Evolutionary conservation across 768 basidiomycete genomes (phyloP), one percentile per base, ranked within the genome.

Genomic region (Kwoniella pini): DNA sequence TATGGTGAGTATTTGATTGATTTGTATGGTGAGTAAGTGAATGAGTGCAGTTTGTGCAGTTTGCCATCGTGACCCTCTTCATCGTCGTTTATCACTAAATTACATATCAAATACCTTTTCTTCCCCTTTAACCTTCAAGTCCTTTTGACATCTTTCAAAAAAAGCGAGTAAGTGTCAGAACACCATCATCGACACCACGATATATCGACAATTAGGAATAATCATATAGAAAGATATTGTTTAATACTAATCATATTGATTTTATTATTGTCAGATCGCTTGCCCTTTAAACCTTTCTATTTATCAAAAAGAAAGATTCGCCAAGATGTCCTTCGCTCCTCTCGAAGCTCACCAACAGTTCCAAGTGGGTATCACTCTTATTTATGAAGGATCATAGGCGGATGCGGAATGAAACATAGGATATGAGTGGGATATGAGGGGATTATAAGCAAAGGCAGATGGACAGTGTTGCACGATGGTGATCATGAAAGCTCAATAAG

Each of bases 341-440:
- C 95, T 93, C 60, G 95, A 97, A 82, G 79, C 90, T 65, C 91
- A 97, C 79, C 87, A 90, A 77, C 92, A 94, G 83, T 95, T 95
- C 82, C 92, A 93, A 84, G 91, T 90, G 66, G 64, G 82, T 76
- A 21, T 43, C 10, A 40, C 13, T 26, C 30, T 7, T 27, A 3
- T 24, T 28, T 11, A 12, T 30, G 6, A 0, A 0, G 15, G 31
- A n/a, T 22, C 0, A 38, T 6, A 4, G 33, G 9, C 24, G 38
- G 15, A 40, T 40, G 45, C n/a, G n/a, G n/a, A n/a, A n/a, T n/a
- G n/a, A n/a, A n/a, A n/a, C n/a, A n/a, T n/a, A n/a, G n/a, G n/a
- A n/a, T n/a, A n/a, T n/a, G n/a, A n/a, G n/a, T n/a, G n/a, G n/a
- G n/a, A n/a, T n/a, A n/a, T n/a, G n/a, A n/a, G n/a, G n/a, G n/a